These are phyloP conservation scores for Aspergillus unguis DNA, from an alignment of 2,329 filamentous ascomycete genomes.

Conservation along the genomic window DNA sequence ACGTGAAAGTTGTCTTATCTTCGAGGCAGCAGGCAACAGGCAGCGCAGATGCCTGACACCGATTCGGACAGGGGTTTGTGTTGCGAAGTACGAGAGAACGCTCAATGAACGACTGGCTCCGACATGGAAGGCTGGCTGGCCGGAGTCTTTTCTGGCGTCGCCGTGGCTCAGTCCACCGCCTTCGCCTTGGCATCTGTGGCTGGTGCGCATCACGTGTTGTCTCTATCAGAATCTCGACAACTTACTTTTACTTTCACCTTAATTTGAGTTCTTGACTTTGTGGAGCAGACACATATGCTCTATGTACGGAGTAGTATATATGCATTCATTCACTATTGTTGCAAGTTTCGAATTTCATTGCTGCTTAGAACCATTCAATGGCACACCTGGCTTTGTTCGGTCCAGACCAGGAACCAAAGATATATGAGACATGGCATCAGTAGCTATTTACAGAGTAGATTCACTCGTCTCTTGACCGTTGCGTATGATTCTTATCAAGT, in stretches of 20 bases:
- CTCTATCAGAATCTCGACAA: not conserved
- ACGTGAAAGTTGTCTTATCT: not conserved
- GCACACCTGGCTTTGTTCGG: too few species aligned
- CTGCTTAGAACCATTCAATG: too few species aligned
- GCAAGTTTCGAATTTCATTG: too few species aligned
- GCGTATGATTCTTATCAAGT: not conserved
- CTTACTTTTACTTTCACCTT: not conserved
- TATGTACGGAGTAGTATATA: too few species aligned
- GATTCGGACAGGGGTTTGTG: not conserved
- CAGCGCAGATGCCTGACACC: not conserved
- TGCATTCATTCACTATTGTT: too few species aligned
- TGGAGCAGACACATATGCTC: too few species aligned
- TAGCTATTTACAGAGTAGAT: too few species aligned
- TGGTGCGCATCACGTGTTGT: not conserved
- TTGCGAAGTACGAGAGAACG: conserved; percentile 1
- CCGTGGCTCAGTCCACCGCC: conserved; percentile 12
- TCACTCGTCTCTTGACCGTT: too few species aligned
- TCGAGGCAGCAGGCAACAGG: not conserved
- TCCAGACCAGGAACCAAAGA: too few species aligned
- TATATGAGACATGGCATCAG: too few species aligned
- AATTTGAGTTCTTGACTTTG: not conserved
- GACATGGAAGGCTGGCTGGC: conserved; percentile 7
- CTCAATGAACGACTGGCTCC: conserved; percentile 6
- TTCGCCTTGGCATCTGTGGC: conserved; percentile 1
- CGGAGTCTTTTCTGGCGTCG: conserved; percentile 9